phyloP scores from a whole-genome alignment of 768 basidiomycete genomes.

The Chalciporus pseudorubinellus region DNA sequence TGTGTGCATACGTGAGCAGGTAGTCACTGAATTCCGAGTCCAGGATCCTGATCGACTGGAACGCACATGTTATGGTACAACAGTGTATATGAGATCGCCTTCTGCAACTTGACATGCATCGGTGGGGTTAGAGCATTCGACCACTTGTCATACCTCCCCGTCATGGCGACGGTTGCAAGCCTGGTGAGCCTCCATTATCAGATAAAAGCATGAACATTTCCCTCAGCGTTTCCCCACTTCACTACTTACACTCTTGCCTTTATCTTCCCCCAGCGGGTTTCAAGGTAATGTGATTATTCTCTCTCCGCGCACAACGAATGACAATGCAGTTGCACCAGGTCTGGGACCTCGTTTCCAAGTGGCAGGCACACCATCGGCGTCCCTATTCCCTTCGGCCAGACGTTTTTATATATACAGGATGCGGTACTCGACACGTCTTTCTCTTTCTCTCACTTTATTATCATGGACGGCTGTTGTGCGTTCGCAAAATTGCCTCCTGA shows the following conservation, averaged over 20 bases:
- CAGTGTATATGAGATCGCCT: too few species aligned
- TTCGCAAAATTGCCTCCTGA: constrained; percentile 24
- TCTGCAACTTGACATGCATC: neutral
- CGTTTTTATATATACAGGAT: constrained; percentile 7
- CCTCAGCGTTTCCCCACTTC: neutral
- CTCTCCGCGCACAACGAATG: neutral
- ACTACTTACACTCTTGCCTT: neutral
- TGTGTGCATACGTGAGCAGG: too few species aligned
- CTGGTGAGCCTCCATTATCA: neutral
- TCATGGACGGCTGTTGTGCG: constrained; percentile 10
- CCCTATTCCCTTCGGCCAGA: neutral
- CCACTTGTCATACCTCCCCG: neutral
- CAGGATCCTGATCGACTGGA: too few species aligned
- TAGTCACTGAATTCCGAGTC: too few species aligned
- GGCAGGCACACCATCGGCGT: constrained; percentile 19
- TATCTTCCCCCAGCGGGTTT: constrained; percentile 9
- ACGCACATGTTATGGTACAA: too few species aligned
- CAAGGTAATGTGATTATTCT: constrained; percentile 7
- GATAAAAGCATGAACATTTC: constrained; percentile 9
- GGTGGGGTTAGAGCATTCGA: neutral
- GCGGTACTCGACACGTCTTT: constrained; percentile 4
- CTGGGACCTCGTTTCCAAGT: constrained; percentile 22
- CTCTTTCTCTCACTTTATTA: constrained; percentile 16
- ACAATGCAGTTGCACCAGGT: constrained; percentile 9
- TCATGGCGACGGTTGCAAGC: constrained; percentile 14